phyloP scores from a whole-genome alignment of 768 basidiomycete genomes.

The Tulasnella sp. region DNA sequence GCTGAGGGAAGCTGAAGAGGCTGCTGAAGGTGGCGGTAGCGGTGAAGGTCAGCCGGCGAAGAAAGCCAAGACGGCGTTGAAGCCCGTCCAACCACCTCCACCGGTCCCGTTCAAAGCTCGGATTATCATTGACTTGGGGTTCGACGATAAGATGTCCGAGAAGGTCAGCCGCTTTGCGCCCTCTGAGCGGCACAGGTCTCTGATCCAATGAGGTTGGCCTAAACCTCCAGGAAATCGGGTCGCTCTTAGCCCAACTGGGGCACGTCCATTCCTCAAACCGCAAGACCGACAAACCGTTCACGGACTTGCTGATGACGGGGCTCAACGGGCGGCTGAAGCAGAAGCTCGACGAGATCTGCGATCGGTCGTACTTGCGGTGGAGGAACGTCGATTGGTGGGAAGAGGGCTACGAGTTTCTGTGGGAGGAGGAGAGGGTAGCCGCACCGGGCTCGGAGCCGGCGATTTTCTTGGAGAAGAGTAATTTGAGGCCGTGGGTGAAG shows the following conservation, averaged over 20 bases:
- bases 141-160: conserved; percentile 34
- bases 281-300: conserved; percentile 54
- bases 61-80: conserved; percentile 15
- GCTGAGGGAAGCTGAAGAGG: conserved; percentile 37
- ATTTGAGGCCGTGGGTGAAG: background rate
- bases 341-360: conserved; percentile 50
- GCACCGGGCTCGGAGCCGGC: too few species aligned
- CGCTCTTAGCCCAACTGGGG: conserved; percentile 80
- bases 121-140: conserved; percentile 66
- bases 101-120: conserved; percentile 41
- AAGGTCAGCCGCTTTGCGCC: conserved; percentile 26
- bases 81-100: conserved; percentile 11
- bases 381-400: conserved; percentile 68
- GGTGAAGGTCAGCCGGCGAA: conserved; percentile 27
- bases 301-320: conserved; percentile 65
- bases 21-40: conserved; percentile 44
- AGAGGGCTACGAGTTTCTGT: conserved; percentile 59
- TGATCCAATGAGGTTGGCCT: background rate
- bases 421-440: conserved; percentile 35
- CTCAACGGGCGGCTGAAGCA: conserved; percentile 57
- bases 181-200: background rate
- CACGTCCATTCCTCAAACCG: conserved; percentile 87
- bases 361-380: conserved; percentile 73
- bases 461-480: background rate
- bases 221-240: conserved; percentile 65